Evolutionary conservation across 2,329 filamentous ascomycete genomes (phyloP), one percentile per base, ranked within the genome.

Genomic region (Colletotrichum scovillei): DNA sequence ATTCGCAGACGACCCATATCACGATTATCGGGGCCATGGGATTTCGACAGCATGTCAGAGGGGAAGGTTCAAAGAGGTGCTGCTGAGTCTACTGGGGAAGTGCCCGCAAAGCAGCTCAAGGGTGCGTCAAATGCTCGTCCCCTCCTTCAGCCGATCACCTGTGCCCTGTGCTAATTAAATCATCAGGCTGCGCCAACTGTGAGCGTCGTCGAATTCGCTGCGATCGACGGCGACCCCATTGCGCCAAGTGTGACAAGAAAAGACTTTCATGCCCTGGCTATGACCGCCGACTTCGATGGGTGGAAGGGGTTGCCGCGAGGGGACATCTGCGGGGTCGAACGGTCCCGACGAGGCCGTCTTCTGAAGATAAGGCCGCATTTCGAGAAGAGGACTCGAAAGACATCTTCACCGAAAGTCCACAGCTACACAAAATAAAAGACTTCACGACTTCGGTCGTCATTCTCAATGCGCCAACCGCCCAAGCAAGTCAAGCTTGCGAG

Each of bases 261-360:
- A 8, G 19, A 3, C 19, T 49, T 11, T 0, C 19, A 49, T 49
- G 42, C 5, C 42, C 42, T 22, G 42, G 42, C 8, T 49, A 22
- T 19, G 42, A 77, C 7, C 73, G 69, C 6, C 74, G 75, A 11
- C 71, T 80, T 11, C 75, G 79, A 67, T 80, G 79, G 79, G 78
- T 78, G 7, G 77, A 77, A 49, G 79, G 79, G 7, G 78, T 77
- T 6, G 78, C 78, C 2, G 70, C 79, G 11, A 76, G 78, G 19
- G 79, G 79, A n/a, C 77, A 75, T 58, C 55, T 77, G 59, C 78
- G 67, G 9, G 58, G 52, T 35, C 67, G 32, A 52, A 4, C 64
- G 2, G 5, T 60, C 32, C 59, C 67, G 5, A 46, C 67, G 12
- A 30, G 28, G 59, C 24, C 59, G 3, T 16, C 49, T 26, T 22